Percentiles rank a stretch among this genome's conserved stretches.
Evolutionary conservation across 441 rosid genomes (phyloP).

Genomic region (Brassica balearica): DNA sequence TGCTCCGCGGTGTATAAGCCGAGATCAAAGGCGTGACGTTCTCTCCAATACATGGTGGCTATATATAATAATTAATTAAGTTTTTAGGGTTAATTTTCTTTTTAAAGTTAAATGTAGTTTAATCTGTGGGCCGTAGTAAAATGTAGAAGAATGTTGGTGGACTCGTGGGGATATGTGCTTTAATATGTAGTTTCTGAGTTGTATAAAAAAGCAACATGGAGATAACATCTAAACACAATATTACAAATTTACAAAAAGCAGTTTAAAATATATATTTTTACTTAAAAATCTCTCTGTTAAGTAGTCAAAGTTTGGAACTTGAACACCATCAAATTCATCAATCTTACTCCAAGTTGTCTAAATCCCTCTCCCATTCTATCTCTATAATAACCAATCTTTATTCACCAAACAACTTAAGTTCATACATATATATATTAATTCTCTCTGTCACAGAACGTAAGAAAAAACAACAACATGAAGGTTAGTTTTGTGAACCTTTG

Average conservation of each 20-base stretch:
- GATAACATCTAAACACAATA: slow-evolving; percentile 38
- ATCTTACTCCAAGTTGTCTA: slow-evolving; percentile 37
- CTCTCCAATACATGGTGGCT: slow-evolving; percentile 31
- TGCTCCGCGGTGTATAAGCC: slow-evolving; percentile 37
- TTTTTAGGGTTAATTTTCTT: not conserved
- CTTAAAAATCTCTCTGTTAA: slow-evolving; percentile 29
- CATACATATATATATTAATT: slow-evolving; percentile 18
- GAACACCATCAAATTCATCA: slow-evolving; percentile 49
- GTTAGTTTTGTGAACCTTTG: slow-evolving; percentile 28
- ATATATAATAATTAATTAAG: slow-evolving; percentile 17
- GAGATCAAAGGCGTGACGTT: slow-evolving; percentile 39
- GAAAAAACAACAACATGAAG: slow-evolving; percentile 24
- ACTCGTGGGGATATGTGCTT: slow-evolving; percentile 35
- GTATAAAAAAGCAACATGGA: slow-evolving; percentile 40
- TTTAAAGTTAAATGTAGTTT: not conserved
- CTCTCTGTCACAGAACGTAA: slow-evolving; percentile 11
- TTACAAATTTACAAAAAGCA: slow-evolving; percentile 32
- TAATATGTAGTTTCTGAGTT: slow-evolving; percentile 28
- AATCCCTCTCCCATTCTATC: not conserved
- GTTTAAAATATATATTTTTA: slow-evolving; percentile 14
- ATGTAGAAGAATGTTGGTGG: slow-evolving; percentile 47
- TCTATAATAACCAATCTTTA: slow-evolving; percentile 26
- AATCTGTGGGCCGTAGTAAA: slow-evolving; percentile 21
- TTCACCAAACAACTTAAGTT: slow-evolving; percentile 20
- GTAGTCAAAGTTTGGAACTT: slow-evolving; percentile 47